phyloP scores from a whole-genome alignment of 2,329 filamentous ascomycete genomes.

The Coleophoma crateriformis region DNA sequence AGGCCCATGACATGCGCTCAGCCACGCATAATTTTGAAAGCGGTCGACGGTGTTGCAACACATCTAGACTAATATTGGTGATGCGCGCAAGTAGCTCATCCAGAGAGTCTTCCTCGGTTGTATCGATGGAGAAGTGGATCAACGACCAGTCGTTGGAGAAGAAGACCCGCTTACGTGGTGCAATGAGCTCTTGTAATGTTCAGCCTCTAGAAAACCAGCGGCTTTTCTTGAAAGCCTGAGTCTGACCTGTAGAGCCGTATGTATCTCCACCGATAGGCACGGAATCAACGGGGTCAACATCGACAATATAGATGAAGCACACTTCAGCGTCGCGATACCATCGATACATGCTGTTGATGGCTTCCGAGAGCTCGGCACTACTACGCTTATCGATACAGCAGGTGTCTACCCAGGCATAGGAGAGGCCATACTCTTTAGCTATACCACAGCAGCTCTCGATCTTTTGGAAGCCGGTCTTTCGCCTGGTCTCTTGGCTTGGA shows the following conservation, averaged over 20 bases:
- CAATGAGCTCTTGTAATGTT: constrained; percentile 4
- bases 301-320: constrained; percentile 5
- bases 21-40: constrained; percentile 13
- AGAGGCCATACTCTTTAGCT: background rate
- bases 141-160: background rate
- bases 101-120: background rate
- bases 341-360: constrained; percentile 5
- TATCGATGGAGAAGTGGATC: background rate
- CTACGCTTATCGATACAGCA: constrained; percentile 6
- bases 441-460: background rate
- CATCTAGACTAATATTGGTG: background rate
- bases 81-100: background rate
- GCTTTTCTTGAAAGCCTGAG: background rate
- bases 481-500: background rate
- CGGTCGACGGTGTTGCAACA: background rate
- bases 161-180: background rate
- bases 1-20: constrained; percentile 28
- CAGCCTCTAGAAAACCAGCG: constrained; percentile 4
- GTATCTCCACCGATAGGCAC: background rate
- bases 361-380: constrained; percentile 4
- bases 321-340: constrained; percentile 1
- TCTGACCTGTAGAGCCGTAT: too few relatives aligned
- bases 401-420: constrained; percentile 4
- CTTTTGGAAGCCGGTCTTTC: background rate
- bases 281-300: background rate